These are phyloP conservation scores for Cadophora sp. DNA, from an alignment of 2,329 filamentous ascomycete species.

Conservation along the genomic window DNA sequence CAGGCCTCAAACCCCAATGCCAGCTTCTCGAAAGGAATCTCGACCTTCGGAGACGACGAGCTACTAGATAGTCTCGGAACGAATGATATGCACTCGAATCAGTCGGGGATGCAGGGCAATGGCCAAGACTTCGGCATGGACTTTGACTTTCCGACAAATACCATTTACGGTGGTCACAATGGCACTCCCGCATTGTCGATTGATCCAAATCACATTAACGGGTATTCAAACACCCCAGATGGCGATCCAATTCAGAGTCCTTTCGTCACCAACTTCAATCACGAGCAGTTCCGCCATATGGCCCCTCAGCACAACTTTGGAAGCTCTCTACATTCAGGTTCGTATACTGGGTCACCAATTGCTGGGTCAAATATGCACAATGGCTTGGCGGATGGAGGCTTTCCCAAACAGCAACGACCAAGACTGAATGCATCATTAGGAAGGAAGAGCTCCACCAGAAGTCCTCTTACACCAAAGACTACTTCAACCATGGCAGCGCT, in stretches of 20 bases:
- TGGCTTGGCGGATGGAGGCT: constrained; percentile 48
- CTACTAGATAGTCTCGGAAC: constrained; percentile 75
- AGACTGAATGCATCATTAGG: constrained; percentile 60
- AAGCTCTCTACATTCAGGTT: constrained; percentile 60
- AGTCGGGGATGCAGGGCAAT: constrained; percentile 58
- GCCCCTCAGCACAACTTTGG: constrained; percentile 63
- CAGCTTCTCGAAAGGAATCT: constrained; percentile 79
- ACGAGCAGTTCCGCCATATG: constrained; percentile 76
- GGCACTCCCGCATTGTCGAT: constrained; percentile 62
- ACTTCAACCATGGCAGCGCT: constrained; percentile 72
- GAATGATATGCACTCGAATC: constrained; percentile 43
- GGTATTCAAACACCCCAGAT: constrained; percentile 91
- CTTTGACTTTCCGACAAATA: constrained; percentile 62
- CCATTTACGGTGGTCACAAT: constrained; percentile 61
- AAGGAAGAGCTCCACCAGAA: constrained; percentile 73
- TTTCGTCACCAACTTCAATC: constrained; percentile 80
- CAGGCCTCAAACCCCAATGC: constrained; percentile 63
- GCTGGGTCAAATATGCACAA: constrained; percentile 57
- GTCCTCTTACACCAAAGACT: constrained; percentile 88
- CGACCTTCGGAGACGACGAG: constrained; percentile 87
- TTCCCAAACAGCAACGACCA: constrained; percentile 60
- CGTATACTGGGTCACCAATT: constrained; percentile 58
- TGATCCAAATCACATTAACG: constrained; percentile 72
- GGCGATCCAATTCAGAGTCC: constrained; percentile 92
- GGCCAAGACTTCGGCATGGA: constrained; percentile 63